Conservation (phyloP, 345 rosid genomes). For the Carallia pectinifolia region DNA sequence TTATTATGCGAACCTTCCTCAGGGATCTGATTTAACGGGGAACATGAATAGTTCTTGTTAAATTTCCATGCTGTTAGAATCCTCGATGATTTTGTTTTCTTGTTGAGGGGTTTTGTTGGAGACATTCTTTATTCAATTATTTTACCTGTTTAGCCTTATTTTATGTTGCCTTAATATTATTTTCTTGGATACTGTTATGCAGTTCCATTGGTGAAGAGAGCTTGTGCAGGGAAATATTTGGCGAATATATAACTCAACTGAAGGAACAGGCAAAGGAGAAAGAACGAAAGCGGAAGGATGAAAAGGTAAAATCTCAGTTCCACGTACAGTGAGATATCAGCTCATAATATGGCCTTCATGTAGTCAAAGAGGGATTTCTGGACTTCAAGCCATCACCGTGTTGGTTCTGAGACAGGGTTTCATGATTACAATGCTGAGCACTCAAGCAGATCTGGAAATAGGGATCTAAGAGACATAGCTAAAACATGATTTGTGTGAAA, state of each 20-base stretch:
- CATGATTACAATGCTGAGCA: no score
- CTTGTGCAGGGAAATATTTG: conserved; percentile 61
- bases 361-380: not conserved
- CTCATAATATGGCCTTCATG: not conserved
- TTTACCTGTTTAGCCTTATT: not conserved
- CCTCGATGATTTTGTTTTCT: conserved; percentile 1
- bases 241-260: conserved; percentile 59
- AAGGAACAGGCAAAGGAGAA: conserved; percentile 62
- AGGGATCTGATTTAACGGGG: no score
- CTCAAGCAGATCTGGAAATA: no score
- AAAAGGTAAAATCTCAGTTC: conserved; percentile 50
- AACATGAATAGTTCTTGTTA: no score
- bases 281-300: conserved; percentile 61
- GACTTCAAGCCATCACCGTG: not conserved
- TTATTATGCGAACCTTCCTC: no score
- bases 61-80: not conserved
- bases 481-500: no score
- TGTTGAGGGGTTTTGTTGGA: not conserved
- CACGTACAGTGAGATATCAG: not conserved
- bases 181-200: conserved; percentile 26
- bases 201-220: conserved; percentile 76
- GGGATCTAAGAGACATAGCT: no score
- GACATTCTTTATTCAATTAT: not conserved
- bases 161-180: conserved; percentile 5
- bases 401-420: no score